Base-by-base conservation (phyloP, 1,139 yeast species). In the Meyerozyma carpophila region DNA sequence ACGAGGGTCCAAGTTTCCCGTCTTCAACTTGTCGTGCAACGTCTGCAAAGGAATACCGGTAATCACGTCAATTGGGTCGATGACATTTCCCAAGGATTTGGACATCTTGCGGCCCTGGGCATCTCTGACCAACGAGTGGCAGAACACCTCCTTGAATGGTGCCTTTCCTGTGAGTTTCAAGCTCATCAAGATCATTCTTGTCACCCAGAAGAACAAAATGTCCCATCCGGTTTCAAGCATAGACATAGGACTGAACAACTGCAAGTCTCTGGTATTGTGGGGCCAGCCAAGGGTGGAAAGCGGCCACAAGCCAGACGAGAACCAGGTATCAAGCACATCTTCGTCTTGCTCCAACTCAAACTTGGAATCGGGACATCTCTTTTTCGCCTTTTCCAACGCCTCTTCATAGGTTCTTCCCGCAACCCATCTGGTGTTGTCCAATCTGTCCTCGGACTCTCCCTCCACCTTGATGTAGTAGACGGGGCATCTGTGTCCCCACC, bases 401-500 rank as follows among this genome's bases (percentile, higher is more conserved):
- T 91, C 98, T 54, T 79, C 91, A 44, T 77, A 63, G 50, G 68
- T 70, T 68, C 95, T 82, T 51, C 96, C 98, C 46, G 97, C 88
- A 58, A 93, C 81, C 98, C 98, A 93, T 71, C 75, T 84, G 40
- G 77, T 69, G 54, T 84, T 88, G 61, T 84, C 85, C 53, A 76
- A 70, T 48, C 68, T 63, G 57, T 80, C 85, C 50, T 78, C 75
- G 32, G 68, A 71, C 56, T 79, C 77, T 45, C 93, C 94, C 61
- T 89, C 96, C 47, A 89, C 70, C 43, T 75, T 72, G 50, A 91
- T 89, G 56, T 89, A 89, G 70, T 94, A 93, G 41, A 88, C 96
- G 21, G 98, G 98, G 68, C 96, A 89, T 73, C 98, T 83, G 73
- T 93, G 98, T 53, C 98, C 98, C 98, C 98, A 93, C 98, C 98